A percentile compares a stretch with the other conserved stretches of the same genome.
Evolutionary conservation across 2,329 filamentous ascomycete species (phyloP).

Genomic region (Mycogone perniciosa): DNA sequence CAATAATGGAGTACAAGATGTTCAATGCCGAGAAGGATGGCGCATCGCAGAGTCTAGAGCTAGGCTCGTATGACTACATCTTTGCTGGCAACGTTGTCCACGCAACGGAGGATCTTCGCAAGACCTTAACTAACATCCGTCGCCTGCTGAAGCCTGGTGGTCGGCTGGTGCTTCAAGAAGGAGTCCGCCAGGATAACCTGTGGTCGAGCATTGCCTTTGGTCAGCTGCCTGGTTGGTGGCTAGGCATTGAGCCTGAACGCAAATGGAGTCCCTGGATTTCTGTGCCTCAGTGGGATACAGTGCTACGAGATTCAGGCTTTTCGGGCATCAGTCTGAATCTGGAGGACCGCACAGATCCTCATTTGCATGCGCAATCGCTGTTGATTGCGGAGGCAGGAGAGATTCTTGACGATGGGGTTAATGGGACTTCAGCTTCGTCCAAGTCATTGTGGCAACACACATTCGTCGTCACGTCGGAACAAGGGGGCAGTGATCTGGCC

Average conservation of each 20-base stretch:
- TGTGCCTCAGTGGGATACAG: constrained; percentile 7
- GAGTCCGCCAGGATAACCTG: constrained; percentile 5
- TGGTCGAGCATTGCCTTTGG: constrained; percentile 13
- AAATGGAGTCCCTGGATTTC: constrained; percentile 12
- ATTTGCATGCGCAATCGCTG: constrained; percentile 6
- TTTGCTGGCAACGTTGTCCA: constrained; percentile 24
- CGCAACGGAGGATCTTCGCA: constrained; percentile 21
- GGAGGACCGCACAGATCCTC: constrained; percentile 1
- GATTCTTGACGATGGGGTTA: too few relatives aligned
- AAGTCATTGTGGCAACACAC: neutral
- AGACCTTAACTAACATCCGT: constrained; percentile 15
- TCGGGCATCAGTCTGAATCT: constrained; percentile 8
- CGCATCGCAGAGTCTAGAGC: constrained; percentile 11
- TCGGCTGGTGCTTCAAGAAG: constrained; percentile 18
- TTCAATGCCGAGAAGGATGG: constrained; percentile 18
- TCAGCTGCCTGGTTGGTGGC: constrained; percentile 13
- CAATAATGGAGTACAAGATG: constrained; percentile 20
- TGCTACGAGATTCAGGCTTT: constrained; percentile 9
- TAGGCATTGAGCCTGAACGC: constrained; percentile 8
- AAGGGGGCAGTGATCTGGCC: neutral
- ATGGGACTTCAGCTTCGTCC: neutral
- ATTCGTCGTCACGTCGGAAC: neutral
- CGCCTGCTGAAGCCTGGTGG: constrained; percentile 23
- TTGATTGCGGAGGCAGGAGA: constrained; percentile 1
- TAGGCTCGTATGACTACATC: constrained; percentile 15